Percentiles rank a stretch among this genome's conserved stretches.
Evolutionary conservation across 495 filamentous ascomycete species (phyloP).

Genomic region (Choiromyces venosus): DNA sequence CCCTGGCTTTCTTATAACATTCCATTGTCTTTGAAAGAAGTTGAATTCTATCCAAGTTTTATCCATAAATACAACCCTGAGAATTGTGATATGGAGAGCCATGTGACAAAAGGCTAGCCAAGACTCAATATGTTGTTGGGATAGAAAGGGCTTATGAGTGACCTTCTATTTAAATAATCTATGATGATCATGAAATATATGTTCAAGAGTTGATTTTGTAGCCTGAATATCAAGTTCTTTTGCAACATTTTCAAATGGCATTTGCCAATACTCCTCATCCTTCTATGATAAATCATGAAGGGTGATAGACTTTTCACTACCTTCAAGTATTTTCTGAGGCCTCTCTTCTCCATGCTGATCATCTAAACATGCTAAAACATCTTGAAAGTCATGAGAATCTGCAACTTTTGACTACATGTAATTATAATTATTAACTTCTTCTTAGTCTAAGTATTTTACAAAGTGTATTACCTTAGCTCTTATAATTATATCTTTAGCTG

Average conservation of each 20-base stretch:
- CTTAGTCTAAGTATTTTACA: too few species aligned
- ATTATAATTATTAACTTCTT: too few species aligned
- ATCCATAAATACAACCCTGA: not conserved
- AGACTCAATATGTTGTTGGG: too few species aligned
- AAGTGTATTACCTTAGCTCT: too few species aligned
- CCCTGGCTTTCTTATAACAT: not conserved
- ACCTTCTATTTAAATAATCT: not conserved
- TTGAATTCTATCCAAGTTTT: not conserved
- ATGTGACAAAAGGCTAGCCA: not conserved
- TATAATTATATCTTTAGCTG: too few species aligned
- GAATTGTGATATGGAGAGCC: not conserved
- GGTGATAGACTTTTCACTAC: not conserved
- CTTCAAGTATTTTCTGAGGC: not conserved
- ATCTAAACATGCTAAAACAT: not conserved
- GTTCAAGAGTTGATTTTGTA: conserved; percentile 2
- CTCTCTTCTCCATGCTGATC: not conserved
- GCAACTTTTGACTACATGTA: too few species aligned
- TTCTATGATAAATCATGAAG: not conserved
- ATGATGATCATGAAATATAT: not conserved
- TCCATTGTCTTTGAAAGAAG: not conserved
- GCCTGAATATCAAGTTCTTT: not conserved
- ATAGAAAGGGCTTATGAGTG: too few species aligned
- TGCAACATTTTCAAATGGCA: conserved; percentile 5
- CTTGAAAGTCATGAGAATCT: not conserved
- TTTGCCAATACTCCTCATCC: not conserved